Percentiles rank a stretch among this genome's conserved stretches.
These are phyloP conservation scores for Citropsis articulata DNA, from an alignment of 345 rosid species.

Conservation along the genomic window DNA sequence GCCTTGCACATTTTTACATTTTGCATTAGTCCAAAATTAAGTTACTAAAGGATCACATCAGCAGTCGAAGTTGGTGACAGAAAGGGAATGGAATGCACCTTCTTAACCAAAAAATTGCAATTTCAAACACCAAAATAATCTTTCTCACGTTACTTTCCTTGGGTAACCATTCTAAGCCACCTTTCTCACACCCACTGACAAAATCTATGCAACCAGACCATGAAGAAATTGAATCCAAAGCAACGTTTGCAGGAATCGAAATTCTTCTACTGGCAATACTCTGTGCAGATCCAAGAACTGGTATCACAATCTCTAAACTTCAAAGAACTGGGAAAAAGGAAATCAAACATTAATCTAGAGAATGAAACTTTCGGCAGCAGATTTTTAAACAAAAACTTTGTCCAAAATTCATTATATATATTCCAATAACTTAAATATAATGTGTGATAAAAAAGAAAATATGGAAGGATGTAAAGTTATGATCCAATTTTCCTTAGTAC, in stretches of 20 bases:
- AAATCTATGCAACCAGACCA: conserved; percentile 1
- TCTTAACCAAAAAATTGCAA: conserved; percentile 11
- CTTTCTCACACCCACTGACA: background rate
- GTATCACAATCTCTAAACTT: background rate
- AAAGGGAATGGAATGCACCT: conserved; percentile 24
- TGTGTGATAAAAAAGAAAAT: background rate
- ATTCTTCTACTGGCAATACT: conserved; percentile 11
- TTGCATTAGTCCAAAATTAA: background rate
- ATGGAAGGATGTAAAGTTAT: background rate
- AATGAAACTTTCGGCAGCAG: background rate
- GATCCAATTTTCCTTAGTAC: background rate
- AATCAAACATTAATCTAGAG: background rate
- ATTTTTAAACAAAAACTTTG: background rate
- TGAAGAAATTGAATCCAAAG: conserved; percentile 2
- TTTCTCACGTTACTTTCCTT: conserved; percentile 18
- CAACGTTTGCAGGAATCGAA: conserved; percentile 9
- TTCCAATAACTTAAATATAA: background rate
- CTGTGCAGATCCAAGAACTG: conserved; percentile 11
- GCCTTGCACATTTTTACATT: background rate
- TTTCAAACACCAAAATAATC: conserved; percentile 14
- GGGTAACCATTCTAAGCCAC: conserved; percentile 13
- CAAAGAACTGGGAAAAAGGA: background rate
- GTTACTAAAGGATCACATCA: background rate
- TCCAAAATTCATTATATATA: background rate
- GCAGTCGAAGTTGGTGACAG: background rate